A percentile compares a stretch with the other conserved stretches of the same genome.
phyloP scores from a whole-genome alignment of 495 filamentous ascomycete genomes.

The Podospora didyma region DNA sequence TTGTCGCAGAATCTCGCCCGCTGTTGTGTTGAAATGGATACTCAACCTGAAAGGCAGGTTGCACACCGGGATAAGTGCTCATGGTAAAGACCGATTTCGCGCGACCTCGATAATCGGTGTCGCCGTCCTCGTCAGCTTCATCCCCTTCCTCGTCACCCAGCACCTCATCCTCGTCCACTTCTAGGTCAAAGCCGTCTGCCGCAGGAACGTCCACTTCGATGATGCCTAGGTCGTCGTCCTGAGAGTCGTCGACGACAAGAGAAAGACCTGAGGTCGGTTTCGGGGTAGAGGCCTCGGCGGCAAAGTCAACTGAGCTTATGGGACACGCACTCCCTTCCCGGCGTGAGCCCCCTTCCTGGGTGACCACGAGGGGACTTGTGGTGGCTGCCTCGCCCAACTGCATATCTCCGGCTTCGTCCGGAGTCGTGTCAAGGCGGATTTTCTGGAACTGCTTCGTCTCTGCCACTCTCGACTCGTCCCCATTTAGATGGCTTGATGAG shows the following conservation, averaged over 20 bases:
- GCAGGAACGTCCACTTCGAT: not conserved
- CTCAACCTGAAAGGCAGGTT: slow-evolving; percentile 25
- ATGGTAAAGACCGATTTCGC: slow-evolving; percentile 21
- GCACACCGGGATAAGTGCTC: slow-evolving; percentile 31
- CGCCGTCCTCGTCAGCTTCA: not conserved
- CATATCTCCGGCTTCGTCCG: too few species aligned
- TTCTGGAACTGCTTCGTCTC: too few species aligned
- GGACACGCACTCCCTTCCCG: not conserved
- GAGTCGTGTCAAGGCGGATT: too few species aligned
- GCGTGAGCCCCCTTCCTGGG: slow-evolving; percentile 34
- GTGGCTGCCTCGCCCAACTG: too few species aligned
- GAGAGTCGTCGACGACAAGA: not conserved
- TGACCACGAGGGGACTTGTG: slow-evolving; percentile 27
- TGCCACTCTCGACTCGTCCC: too few species aligned
- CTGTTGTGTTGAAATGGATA: slow-evolving; percentile 14
- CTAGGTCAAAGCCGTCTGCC: not conserved
- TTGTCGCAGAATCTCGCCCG: slow-evolving; percentile 37
- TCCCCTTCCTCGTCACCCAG: not conserved
- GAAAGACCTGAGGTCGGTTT: not conserved
- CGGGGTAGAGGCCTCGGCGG: not conserved
- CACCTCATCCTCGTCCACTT: not conserved
- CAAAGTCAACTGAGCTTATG: not conserved
- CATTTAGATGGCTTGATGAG: too few species aligned
- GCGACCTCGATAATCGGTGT: slow-evolving; percentile 9
- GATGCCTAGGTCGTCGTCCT: not conserved